A percentile compares a stretch with the other conserved stretches of the same genome.
These are phyloP conservation scores for Evansstolkia leycettana DNA, from an alignment of 495 filamentous ascomycete species.

Conservation along the genomic window DNA sequence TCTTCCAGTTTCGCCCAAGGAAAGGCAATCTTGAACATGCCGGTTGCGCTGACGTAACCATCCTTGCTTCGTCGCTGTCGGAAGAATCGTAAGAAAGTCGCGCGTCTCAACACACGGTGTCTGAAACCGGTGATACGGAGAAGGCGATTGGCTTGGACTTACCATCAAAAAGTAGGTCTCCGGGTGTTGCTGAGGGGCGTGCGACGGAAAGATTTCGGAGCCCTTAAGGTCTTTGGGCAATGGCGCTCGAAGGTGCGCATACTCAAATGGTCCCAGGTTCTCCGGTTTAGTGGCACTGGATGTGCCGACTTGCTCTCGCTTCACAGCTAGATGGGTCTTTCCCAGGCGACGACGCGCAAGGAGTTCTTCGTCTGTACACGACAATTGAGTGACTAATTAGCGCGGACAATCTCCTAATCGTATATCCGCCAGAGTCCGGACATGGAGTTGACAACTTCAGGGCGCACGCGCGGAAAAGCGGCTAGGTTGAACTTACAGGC, in stretches of 20 bases:
- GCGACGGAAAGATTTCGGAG: slow-evolving; percentile 80
- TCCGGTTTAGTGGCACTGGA: slow-evolving; percentile 55
- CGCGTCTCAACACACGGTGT: not conserved
- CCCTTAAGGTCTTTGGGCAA: slow-evolving; percentile 74
- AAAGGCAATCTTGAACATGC: slow-evolving; percentile 99
- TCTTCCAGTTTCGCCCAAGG: slow-evolving; percentile 80
- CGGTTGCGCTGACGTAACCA: slow-evolving; percentile 88
- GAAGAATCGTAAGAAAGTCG: slow-evolving; percentile 1
- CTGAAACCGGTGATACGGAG: not conserved
- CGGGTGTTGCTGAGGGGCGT: slow-evolving; percentile 41
- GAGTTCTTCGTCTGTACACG: slow-evolving; percentile 59
- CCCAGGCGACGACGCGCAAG: slow-evolving; percentile 77
- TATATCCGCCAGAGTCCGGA: not conserved
- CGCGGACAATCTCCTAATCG: not conserved
- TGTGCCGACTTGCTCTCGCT: slow-evolving; percentile 50
- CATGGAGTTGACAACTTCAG: not conserved
- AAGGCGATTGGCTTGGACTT: slow-evolving; percentile 12
- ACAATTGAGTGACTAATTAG: slow-evolving; percentile 15
- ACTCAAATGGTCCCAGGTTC: slow-evolving; percentile 78
- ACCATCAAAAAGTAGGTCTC: slow-evolving; percentile 96
- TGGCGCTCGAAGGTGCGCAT: slow-evolving; percentile 86
- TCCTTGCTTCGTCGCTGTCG: slow-evolving; percentile 76
- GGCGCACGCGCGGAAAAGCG: not conserved
- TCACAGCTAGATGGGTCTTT: slow-evolving; percentile 81
- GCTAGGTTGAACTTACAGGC: slow-evolving; percentile 33